These are phyloP conservation scores for Ophiocytium majus DNA, from an alignment of 352 stramenopile species.

Conservation along the genomic window DNA sequence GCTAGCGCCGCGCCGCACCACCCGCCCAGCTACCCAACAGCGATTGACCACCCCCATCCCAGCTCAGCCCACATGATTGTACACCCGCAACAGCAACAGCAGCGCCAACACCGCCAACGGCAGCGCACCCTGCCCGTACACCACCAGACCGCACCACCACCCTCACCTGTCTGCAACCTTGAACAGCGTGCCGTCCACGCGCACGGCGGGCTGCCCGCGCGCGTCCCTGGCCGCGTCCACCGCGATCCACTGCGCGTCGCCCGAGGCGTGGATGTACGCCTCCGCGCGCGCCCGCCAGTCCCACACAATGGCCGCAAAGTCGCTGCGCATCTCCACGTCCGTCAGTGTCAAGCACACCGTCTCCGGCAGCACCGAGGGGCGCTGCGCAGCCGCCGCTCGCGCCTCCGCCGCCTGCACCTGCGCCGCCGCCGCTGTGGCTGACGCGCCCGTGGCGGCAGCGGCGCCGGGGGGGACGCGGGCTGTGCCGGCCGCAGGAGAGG, in stretches of 20 bases:
- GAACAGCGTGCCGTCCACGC: not conserved
- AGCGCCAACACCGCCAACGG: too few relatives aligned
- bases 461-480: too few relatives aligned
- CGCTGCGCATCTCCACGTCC: conserved; percentile 45
- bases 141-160: too few relatives aligned
- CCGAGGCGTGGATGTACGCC: conserved; percentile 17
- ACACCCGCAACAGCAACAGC: too few relatives aligned
- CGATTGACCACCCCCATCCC: too few relatives aligned
- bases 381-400: not conserved
- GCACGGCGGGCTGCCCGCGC: not conserved
- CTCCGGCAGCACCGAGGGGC: not conserved
- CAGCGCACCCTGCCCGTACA: too few relatives aligned
- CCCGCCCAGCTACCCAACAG: too few relatives aligned
- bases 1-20: too few relatives aligned
- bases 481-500: too few relatives aligned
- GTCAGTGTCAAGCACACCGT: conserved; percentile 25
- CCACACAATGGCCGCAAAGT: conserved; percentile 41
- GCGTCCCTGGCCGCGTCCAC: not conserved
- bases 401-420: not conserved
- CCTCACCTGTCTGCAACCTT: not conserved
- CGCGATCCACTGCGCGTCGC: not conserved
- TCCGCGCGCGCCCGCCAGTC: conserved; percentile 37
- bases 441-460: not conserved
- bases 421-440: not conserved
- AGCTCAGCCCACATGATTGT: too few relatives aligned